A percentile compares a stretch with the other conserved stretches of the same genome.
These are phyloP conservation scores for Tulasnella sp. DNA, from an alignment of 768 basidiomycete genomes.

Conservation along the genomic window DNA sequence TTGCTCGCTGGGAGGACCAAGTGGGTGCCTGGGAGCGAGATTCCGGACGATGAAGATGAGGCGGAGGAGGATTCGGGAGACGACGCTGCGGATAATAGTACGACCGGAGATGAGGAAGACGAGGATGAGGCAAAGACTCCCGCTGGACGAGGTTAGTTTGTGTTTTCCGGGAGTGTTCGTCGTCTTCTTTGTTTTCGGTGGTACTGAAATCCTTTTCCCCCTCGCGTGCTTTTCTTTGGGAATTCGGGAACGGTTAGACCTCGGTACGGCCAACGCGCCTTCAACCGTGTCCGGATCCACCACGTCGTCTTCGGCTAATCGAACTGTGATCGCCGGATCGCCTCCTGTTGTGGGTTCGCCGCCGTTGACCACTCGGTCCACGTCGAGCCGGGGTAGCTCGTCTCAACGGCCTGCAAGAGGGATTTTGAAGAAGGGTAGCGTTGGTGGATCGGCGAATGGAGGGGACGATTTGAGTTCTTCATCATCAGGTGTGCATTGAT, in stretches of 20 bases:
- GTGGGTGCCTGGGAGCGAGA: slow-evolving; percentile 4
- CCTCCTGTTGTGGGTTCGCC: background rate
- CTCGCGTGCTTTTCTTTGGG: background rate
- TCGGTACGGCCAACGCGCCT: background rate
- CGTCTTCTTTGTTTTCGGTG: too few species aligned
- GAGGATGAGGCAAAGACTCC: background rate
- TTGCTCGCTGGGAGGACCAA: slow-evolving; percentile 8
- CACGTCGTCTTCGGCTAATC: background rate
- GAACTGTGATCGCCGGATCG: background rate
- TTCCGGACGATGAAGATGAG: slow-evolving; percentile 8
- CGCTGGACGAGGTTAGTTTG: background rate
- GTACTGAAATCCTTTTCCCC: background rate
- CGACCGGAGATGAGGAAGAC: background rate
- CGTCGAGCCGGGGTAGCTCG: background rate
- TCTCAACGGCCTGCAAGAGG: slow-evolving; percentile 3
- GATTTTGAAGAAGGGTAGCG: slow-evolving; percentile 7
- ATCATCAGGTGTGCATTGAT: slow-evolving; percentile 8
- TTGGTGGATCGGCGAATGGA: background rate
- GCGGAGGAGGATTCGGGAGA: slow-evolving; percentile 2
- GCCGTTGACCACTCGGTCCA: background rate
- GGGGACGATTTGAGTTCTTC: background rate
- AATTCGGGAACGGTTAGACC: background rate
- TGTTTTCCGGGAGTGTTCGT: background rate
- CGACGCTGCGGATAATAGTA: background rate
- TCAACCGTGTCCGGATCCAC: background rate